phyloP scores from a whole-genome alignment of 352 stramenopile species.

The Pythium rishiriense region DNA sequence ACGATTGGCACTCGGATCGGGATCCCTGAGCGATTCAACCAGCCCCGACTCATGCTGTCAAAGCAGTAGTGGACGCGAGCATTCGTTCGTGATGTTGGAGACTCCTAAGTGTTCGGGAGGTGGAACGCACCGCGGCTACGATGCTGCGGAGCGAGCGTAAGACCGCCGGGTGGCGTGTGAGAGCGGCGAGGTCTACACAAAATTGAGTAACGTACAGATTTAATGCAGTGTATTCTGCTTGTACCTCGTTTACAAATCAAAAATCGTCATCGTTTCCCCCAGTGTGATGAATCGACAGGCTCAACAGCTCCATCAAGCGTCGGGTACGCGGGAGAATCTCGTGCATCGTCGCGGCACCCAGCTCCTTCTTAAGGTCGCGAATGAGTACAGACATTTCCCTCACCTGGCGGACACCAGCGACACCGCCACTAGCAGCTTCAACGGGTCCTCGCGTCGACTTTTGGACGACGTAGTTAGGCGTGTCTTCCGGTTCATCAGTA shows the following conservation, averaged over 20 bases:
- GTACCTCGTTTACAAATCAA: conserved; percentile 1
- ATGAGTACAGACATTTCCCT: conserved; percentile 72
- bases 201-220: neutral
- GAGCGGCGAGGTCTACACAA: no score
- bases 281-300: conserved; percentile 59
- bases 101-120: conserved; percentile 18
- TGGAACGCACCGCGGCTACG: neutral
- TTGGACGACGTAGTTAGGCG: conserved; percentile 71
- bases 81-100: conserved; percentile 25
- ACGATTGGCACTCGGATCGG: neutral
- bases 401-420: conserved; percentile 71
- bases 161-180: no score
- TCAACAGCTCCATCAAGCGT: conserved; percentile 80
- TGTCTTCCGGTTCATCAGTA: conserved; percentile 10
- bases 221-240: neutral
- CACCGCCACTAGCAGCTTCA: conserved; percentile 22
- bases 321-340: conserved; percentile 79
- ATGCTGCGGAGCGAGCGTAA: conserved; percentile 8
- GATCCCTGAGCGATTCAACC: conserved; percentile 14
- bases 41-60: neutral
- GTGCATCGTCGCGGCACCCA: conserved; percentile 67
- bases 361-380: conserved; percentile 73
- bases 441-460: conserved; percentile 18
- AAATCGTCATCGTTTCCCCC: conserved; percentile 24
- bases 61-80: conserved; percentile 22